Evolutionary conservation across 768 basidiomycete genomes (phyloP).

Genomic region (Exidia glandulosa): DNA sequence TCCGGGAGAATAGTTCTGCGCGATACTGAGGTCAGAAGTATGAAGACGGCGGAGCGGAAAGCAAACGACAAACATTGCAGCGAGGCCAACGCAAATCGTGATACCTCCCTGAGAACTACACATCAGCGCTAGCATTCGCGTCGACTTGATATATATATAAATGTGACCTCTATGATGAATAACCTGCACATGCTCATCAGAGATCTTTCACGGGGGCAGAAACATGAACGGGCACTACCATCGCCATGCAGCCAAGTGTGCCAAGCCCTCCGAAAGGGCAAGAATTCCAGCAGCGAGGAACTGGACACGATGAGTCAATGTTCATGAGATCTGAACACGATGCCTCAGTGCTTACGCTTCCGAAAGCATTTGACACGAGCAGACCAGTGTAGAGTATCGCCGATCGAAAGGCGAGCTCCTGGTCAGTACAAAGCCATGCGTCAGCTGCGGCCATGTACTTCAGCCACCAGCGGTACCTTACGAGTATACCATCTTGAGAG

Average conservation of each 20-base stretch:
- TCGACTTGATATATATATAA: background rate
- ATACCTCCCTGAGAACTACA: conserved; percentile 38
- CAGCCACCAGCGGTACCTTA: too few species aligned
- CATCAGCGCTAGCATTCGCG: background rate
- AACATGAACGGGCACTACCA: conserved; percentile 32
- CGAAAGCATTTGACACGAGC: conserved; percentile 57
- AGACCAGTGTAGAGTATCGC: conserved; percentile 50
- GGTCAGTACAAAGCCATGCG: background rate
- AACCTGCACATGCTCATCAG: conserved; percentile 29
- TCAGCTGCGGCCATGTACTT: too few species aligned
- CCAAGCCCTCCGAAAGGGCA: conserved; percentile 51
- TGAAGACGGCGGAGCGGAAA: too few species aligned
- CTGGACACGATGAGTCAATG: conserved; percentile 26
- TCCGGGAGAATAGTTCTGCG: conserved; percentile 47
- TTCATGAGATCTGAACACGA: background rate
- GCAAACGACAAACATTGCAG: conserved; percentile 39
- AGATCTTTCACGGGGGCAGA: background rate
- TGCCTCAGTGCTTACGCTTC: conserved; percentile 32
- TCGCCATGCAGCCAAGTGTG: conserved; percentile 60
- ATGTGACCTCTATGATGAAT: conserved; percentile 54
- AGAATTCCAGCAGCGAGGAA: conserved; percentile 70
- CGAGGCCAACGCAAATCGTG: conserved; percentile 47
- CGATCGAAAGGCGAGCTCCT: conserved; percentile 58
- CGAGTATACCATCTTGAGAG: conserved; percentile 28
- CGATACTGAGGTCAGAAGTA: background rate